A percentile compares a stretch with the other conserved stretches of the same genome.
Evolutionary conservation across 495 filamentous ascomycete genomes (phyloP).

Genomic region (Tuber indicum): DNA sequence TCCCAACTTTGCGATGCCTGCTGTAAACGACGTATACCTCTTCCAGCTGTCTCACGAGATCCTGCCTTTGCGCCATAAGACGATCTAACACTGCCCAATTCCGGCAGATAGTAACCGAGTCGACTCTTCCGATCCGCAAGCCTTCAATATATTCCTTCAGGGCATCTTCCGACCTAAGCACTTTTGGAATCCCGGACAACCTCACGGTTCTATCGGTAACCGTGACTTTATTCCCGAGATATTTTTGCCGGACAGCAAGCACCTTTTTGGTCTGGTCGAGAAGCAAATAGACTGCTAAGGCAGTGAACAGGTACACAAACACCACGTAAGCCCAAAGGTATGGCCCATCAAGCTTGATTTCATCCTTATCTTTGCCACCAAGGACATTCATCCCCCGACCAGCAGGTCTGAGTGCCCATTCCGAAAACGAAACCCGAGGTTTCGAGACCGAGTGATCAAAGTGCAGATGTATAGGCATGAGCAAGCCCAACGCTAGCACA

Average conservation of each 20-base stretch:
- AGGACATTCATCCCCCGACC: constrained; percentile 14
- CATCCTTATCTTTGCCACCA: constrained; percentile 43
- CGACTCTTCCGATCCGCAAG: constrained; percentile 86
- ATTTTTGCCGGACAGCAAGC: constrained; percentile 78
- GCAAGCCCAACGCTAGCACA: constrained; percentile 68
- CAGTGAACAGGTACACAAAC: constrained; percentile 87
- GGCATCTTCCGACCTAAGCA: constrained; percentile 70
- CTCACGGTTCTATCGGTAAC: constrained; percentile 91
- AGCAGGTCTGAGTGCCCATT: constrained; percentile 9
- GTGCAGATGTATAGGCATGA: constrained; percentile 76
- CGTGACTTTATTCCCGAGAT: constrained; percentile 86
- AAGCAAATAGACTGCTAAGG: constrained; percentile 73
- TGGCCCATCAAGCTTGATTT: constrained; percentile 39
- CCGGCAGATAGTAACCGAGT: constrained; percentile 77
- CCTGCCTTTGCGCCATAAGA: constrained; percentile 61
- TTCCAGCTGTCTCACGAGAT: constrained; percentile 66
- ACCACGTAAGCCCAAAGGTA: constrained; percentile 92
- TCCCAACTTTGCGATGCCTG: constrained; percentile 45
- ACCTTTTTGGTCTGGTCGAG: constrained; percentile 73
- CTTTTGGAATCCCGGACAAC: constrained; percentile 76
- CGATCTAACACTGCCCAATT: constrained; percentile 80
- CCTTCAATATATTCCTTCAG: constrained; percentile 84
- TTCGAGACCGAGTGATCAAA: constrained; percentile 42
- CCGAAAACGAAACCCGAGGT: constrained; percentile 7
- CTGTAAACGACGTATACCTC: constrained; percentile 70